Conservation (phyloP, 75 land plant species). For the Pinus taeda region DNA sequence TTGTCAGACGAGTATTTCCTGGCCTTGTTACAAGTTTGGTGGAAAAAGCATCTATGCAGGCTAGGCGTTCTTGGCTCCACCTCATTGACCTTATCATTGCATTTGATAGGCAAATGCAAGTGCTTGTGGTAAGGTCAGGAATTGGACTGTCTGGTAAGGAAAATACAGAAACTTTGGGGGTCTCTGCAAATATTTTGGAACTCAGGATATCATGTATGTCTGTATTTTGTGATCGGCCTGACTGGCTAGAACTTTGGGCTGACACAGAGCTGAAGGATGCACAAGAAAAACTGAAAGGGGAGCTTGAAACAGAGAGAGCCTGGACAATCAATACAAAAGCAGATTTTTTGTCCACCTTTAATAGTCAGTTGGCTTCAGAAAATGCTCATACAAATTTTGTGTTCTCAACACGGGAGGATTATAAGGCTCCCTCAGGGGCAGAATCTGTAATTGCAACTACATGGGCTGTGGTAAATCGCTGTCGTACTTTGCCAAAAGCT, state of each 20-base stretch:
- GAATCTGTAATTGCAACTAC: conserved; percentile 36
- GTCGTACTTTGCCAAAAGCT: conserved; percentile 58
- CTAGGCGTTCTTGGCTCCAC: conserved; percentile 70
- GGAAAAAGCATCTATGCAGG: conserved; percentile 41
- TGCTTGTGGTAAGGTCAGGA: conserved; percentile 51
- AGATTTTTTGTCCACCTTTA: neutral
- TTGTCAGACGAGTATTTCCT: conserved; percentile 70
- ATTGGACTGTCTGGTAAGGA: conserved; percentile 30
- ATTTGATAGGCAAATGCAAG: conserved; percentile 72
- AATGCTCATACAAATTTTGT: conserved; percentile 9
- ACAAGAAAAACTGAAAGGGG: conserved; percentile 49
- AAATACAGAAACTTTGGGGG: conserved; percentile 38
- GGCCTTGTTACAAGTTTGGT: conserved; percentile 36
- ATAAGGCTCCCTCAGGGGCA: conserved; percentile 64
- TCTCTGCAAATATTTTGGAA: conserved; percentile 16
- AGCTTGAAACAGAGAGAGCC: conserved; percentile 46
- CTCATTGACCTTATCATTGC: conserved; percentile 72
- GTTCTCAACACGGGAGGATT: conserved; percentile 39
- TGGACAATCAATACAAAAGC: conserved; percentile 45
- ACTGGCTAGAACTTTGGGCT: conserved; percentile 96
- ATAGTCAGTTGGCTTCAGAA: conserved; percentile 1
- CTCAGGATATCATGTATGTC: conserved; percentile 46
- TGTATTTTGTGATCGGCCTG: conserved; percentile 80
- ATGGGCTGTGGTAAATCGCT: conserved; percentile 65
- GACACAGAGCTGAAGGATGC: conserved; percentile 69